Base-by-base conservation (phyloP, 495 filamentous ascomycete genomes). In the Penicillium bovifimosum region DNA sequence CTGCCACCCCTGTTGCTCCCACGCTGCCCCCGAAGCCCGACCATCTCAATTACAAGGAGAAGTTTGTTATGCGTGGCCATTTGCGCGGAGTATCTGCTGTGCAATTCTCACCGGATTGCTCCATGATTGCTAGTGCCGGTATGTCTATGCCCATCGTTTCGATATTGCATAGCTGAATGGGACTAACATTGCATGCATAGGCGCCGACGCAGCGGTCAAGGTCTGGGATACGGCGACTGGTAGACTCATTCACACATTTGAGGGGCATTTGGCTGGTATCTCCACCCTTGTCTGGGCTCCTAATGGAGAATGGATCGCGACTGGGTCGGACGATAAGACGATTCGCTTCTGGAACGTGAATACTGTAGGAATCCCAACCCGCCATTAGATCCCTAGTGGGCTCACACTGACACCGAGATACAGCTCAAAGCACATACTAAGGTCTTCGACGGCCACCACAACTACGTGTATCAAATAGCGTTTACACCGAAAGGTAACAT, bases 401-500 rank as follows among this genome's bases (percentile, higher is more conserved):
- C n/a, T 40, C n/a, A 47, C 45, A 16, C 17, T 59, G 35, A 10
- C 17, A 35, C 10, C 38, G 24, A 18, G 31, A 20, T 53, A 55
- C 45, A 74, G 75, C 85, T 75, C 56, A 80, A 84, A 77, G 63
- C 85, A 57, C 75, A 86, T 66, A 71, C 79, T 0, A 73, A 70
- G 18, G 83, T 87, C 7, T 76, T 96, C 55, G 68, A 84, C 28
- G 91, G 93, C 36, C 93, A 98, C 65, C 91, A 96, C 65, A 96
- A 91, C 64, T 96, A 96, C 73, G 85, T 98, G 39, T 96, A 92
- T 69, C 85, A 85, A 32, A 77, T 98, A 41, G 90, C 91, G 17
- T 98, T 96, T 69, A 88, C 88, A 13, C 93, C 95, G 1, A 96
- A 96, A 69, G 95, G 93, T 33, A 97, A 96, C 61, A 96, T 96